Percentiles rank a stretch among this genome's conserved stretches.
Evolutionary conservation across 202 grass and related monocot genomes (phyloP).

Genomic region (Cymbopogon flexuosus): DNA sequence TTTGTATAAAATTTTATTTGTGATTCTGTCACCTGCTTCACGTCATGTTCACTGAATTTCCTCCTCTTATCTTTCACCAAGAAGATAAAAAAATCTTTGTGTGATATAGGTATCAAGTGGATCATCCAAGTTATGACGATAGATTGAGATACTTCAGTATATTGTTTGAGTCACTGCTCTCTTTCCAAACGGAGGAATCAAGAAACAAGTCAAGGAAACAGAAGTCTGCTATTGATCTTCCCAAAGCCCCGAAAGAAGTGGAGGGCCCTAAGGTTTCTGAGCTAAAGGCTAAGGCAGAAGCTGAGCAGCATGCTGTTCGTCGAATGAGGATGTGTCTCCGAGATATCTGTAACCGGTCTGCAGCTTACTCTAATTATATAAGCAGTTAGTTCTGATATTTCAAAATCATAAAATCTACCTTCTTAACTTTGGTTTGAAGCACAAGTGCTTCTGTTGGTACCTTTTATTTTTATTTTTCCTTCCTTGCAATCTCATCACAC

Average conservation of each 20-base stretch:
- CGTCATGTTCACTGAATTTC: neutral
- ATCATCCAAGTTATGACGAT: constrained; percentile 70
- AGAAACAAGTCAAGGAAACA: constrained; percentile 60
- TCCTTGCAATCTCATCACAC: neutral
- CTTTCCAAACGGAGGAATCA: constrained; percentile 76
- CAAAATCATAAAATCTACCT: neutral
- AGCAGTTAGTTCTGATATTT: neutral
- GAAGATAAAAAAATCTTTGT: constrained; percentile 16
- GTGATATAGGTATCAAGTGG: constrained; percentile 87
- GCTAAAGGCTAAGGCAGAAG: constrained; percentile 80
- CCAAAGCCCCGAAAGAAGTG: constrained; percentile 82
- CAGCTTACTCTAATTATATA: constrained; percentile 8
- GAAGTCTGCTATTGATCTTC: constrained; percentile 64
- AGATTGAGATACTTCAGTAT: constrained; percentile 63
- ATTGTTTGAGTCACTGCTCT: constrained; percentile 61
- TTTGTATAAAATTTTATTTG: constrained; percentile 15
- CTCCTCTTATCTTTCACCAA: constrained; percentile 34
- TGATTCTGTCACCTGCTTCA: neutral
- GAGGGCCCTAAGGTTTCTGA: constrained; percentile 72
- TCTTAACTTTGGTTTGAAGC: neutral
- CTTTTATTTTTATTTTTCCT: neutral
- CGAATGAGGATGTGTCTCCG: constrained; percentile 94
- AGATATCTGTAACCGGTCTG: constrained; percentile 95
- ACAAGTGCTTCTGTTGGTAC: neutral
- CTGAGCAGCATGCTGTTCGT: constrained; percentile 92